Evolutionary conservation across 2,329 filamentous ascomycete genomes (phyloP).

Genomic region (Xylariaceae sp.): DNA sequence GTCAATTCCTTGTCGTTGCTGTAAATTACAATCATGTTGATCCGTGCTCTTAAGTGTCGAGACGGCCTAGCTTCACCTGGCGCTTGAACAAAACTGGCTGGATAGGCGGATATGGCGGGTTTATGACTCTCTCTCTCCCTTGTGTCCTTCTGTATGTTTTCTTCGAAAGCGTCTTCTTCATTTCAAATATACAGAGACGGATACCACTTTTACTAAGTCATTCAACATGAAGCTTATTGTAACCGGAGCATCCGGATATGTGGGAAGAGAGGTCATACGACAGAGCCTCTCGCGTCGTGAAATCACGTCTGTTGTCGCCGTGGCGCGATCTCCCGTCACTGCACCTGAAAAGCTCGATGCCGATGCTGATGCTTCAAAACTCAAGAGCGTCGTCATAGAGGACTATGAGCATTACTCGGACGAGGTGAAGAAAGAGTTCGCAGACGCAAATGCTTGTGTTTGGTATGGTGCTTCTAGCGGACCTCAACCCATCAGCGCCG

Average conservation of each 20-base stretch:
- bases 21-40: no score
- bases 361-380: slow-evolving; percentile 31
- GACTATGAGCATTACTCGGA: slow-evolving; percentile 41
- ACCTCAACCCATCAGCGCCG: neutral
- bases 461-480: slow-evolving; percentile 13
- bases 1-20: no score
- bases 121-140: no score
- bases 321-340: slow-evolving; percentile 36
- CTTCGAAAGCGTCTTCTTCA: no score
- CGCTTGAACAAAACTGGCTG: no score
- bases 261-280: slow-evolving; percentile 41
- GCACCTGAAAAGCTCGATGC: slow-evolving; percentile 21
- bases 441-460: slow-evolving; percentile 38
- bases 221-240: slow-evolving; percentile 31
- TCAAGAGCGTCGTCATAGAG: slow-evolving; percentile 36
- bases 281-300: slow-evolving; percentile 35
- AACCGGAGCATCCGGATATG: slow-evolving; percentile 52
- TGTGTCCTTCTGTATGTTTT: no score
- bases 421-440: slow-evolving; percentile 35
- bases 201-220: no score
- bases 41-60: no score
- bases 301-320: slow-evolving; percentile 39
- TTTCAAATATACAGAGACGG: no score
- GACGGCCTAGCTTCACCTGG: no score
- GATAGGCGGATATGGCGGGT: no score